These are phyloP conservation scores for Cladosporium sp. DNA, from an alignment of 2,329 filamentous ascomycete species.

Conservation along the genomic window DNA sequence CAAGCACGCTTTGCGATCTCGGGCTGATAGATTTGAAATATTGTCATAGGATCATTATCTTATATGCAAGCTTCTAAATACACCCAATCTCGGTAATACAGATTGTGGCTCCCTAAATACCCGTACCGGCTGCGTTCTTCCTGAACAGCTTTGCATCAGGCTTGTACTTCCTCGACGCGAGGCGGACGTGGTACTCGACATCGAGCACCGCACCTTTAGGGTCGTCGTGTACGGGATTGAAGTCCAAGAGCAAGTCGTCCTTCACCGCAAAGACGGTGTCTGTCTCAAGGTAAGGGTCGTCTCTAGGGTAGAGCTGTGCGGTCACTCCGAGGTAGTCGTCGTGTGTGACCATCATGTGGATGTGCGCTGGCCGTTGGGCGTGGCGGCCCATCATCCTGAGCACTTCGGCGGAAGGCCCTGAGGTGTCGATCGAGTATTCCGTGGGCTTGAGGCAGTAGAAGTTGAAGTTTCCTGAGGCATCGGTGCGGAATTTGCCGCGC, in stretches of 20 bases:
- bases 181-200: background rate
- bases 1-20: no score
- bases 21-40: no score
- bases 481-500: slow-evolving; percentile 67
- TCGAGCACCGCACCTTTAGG: slow-evolving; percentile 36
- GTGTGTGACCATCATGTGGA: slow-evolving; percentile 51
- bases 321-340: slow-evolving; percentile 51
- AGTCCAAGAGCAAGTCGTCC: slow-evolving; percentile 51
- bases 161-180: background rate
- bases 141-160: slow-evolving; percentile 1
- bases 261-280: slow-evolving; percentile 55
- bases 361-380: slow-evolving; percentile 58
- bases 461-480: slow-evolving; percentile 58
- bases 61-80: no score
- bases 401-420: slow-evolving; percentile 55
- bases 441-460: slow-evolving; percentile 42
- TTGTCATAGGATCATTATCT: no score
- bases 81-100: no score
- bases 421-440: slow-evolving; percentile 52
- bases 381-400: slow-evolving; percentile 57
- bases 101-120: no score
- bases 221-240: slow-evolving; percentile 44
- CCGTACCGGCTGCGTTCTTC: background rate
- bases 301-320: slow-evolving; percentile 51
- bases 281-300: slow-evolving; percentile 49